Conservation (phyloP, 140 eudicot genomes). For the Senecio squalidus region DNA sequence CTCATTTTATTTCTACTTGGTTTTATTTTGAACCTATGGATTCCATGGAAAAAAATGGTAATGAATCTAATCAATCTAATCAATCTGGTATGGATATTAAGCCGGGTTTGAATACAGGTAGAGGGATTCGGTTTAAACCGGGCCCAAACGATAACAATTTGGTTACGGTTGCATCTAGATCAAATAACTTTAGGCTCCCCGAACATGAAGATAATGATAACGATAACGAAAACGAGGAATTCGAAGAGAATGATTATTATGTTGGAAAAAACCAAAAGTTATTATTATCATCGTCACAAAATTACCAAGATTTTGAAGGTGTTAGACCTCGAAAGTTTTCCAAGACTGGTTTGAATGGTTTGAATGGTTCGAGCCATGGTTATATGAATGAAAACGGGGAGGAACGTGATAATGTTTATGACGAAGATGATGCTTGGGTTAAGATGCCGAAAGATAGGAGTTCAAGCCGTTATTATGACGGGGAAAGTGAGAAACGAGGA, state of each 20-base stretch:
- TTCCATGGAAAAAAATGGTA: constrained; percentile 61
- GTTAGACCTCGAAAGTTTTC: constrained; percentile 27
- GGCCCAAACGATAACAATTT: constrained; percentile 24
- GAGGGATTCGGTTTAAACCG: constrained; percentile 41
- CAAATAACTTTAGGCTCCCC: constrained; percentile 26
- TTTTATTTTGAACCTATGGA: constrained; percentile 78
- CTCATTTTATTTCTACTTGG: constrained; percentile 63
- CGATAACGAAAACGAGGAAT: constrained; percentile 5
- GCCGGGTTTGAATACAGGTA: constrained; percentile 33
- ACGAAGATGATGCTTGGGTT: constrained; percentile 36
- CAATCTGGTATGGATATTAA: constrained; percentile 2
- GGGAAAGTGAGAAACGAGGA: constrained; percentile 24
- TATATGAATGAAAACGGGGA: constrained; percentile 23
- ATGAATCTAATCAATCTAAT: constrained; percentile 17
- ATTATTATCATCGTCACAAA: too few relatives aligned
- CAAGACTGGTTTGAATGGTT: constrained; percentile 23
- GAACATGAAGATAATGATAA: constrained; percentile 3
- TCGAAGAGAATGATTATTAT: constrained; percentile 16
- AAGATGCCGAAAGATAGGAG: constrained; percentile 30
- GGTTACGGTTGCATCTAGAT: constrained; percentile 28
- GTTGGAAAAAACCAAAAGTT: constrained; percentile 9
- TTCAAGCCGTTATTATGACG: neutral
- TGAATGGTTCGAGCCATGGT: constrained; percentile 10
- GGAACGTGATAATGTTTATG: neutral
- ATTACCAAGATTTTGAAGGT: constrained; percentile 14